phyloP scores from a whole-genome alignment of 148 eudicot genomes.

The Camellia granthamiana region DNA sequence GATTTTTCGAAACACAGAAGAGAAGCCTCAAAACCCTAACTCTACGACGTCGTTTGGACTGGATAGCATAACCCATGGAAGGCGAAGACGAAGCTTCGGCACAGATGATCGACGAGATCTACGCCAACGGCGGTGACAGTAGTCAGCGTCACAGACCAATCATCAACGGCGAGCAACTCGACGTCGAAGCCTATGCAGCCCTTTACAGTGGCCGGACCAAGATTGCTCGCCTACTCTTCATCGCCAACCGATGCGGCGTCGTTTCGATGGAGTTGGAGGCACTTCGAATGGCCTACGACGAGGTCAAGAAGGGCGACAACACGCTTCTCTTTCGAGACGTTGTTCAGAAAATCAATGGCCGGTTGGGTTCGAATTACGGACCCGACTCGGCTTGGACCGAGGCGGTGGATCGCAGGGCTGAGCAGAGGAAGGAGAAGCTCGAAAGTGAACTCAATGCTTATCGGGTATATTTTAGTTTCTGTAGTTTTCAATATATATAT shows the following conservation, averaged over 20 bases:
- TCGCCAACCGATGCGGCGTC: slow-evolving; percentile 57
- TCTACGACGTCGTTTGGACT: neutral
- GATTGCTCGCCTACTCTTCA: slow-evolving; percentile 68
- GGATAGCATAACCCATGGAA: slow-evolving; percentile 28
- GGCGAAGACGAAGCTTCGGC: slow-evolving; percentile 39
- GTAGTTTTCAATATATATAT: neutral
- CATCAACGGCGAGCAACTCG: slow-evolving; percentile 78
- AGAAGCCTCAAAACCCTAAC: slow-evolving; percentile 6
- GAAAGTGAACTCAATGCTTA: slow-evolving; percentile 92
- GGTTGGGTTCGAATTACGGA: slow-evolving; percentile 53
- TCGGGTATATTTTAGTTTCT: slow-evolving; percentile 40
- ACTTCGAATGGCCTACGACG: slow-evolving; percentile 83
- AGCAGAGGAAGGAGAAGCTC: slow-evolving; percentile 76
- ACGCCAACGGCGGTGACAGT: slow-evolving; percentile 37
- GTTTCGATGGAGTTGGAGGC: slow-evolving; percentile 63
- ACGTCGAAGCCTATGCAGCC: slow-evolving; percentile 78
- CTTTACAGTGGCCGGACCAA: slow-evolving; percentile 82
- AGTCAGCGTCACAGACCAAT: slow-evolving; percentile 37
- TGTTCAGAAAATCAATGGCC: slow-evolving; percentile 55
- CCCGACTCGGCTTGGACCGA: slow-evolving; percentile 60
- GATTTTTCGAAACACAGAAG: too few relatives aligned
- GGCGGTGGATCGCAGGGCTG: slow-evolving; percentile 66
- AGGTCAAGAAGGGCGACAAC: slow-evolving; percentile 81
- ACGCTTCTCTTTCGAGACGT: slow-evolving; percentile 66
- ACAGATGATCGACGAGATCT: slow-evolving; percentile 47